Base-by-base conservation (phyloP, 192 early-diverging fungal genomes). In the Dissophora ornata region DNA sequence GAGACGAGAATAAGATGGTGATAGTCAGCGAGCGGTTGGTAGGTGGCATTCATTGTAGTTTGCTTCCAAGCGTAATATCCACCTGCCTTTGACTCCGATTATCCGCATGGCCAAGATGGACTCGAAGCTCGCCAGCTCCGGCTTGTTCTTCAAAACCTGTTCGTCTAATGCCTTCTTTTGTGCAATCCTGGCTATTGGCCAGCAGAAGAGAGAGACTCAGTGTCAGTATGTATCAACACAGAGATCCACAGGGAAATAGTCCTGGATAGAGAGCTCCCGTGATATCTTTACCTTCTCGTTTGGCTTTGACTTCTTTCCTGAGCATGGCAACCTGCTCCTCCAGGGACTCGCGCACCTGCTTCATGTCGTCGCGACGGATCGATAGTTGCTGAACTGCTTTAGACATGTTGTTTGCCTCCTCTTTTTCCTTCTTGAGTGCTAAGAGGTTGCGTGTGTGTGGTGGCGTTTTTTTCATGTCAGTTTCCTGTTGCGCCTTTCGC, bases 41-140 rank as follows among this genome's bases (percentile, higher is more conserved):
- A n/a, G n/a, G n/a, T n/a, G n/a, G n/a, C n/a, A n/a, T 24, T 26
- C 25, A 26, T 24, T 22, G 25, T 7, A 50, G 11, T 18, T 55
- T 50, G 10, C n/a, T 51, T 33, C 36, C 36, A 38, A 38, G 36
- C 6, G 6, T 13, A 6, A 38, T 6, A 38, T 38, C 36, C 36
- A 9, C 36, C 3, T 62, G 12, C 83, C 74, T 62, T 82, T 63
- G 38, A 82, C 58, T 1, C 79, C 67, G 18, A 63, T 61, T 18
- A 80, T 79, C 24, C 74, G 62, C 66, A 91, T 82, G 0, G 85
- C 61, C 5, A 91, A 69, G 13, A 84, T 82, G 41, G 88, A 68
- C 50, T 84, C 69, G 56, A 84, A 91, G 56, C 83, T 85, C 38
- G 82, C 75, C 5, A 90, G 58, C 53, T 91, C 90, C 3, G 88